Evolutionary conservation across 2,329 filamentous ascomycete genomes (phyloP).

Genomic region (Trichophaea hybrida): DNA sequence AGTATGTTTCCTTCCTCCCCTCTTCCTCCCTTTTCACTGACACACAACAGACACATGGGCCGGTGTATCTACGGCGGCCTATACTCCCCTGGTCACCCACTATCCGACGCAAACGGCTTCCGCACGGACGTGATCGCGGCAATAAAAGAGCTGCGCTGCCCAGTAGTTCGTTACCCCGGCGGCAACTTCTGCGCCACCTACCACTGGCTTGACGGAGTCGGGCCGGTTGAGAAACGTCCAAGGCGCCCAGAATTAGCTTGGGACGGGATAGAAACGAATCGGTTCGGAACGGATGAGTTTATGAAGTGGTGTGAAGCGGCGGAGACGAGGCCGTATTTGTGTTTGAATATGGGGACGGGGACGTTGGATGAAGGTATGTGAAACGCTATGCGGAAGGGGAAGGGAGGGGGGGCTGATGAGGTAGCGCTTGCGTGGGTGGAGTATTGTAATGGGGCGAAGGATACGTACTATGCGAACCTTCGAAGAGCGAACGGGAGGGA

Average conservation of each 20-base stretch:
- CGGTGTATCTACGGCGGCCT: conserved; percentile 78
- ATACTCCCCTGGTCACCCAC: conserved; percentile 59
- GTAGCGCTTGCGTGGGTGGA: conserved; percentile 61
- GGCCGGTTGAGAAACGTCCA: conserved; percentile 55
- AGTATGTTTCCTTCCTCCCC: conserved; percentile 33
- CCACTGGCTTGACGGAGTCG: conserved; percentile 71
- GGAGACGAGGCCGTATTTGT: conserved; percentile 63
- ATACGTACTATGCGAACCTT: conserved; percentile 71
- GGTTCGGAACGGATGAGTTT: conserved; percentile 78
- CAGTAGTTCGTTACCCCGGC: conserved; percentile 66
- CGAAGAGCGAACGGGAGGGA: conserved; percentile 59
- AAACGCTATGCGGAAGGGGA: not conserved
- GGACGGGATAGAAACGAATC: conserved; percentile 60
- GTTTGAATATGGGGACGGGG: conserved; percentile 68
- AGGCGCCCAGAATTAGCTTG: conserved; percentile 60
- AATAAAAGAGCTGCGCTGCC: conserved; percentile 57
- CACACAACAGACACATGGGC: conserved; percentile 57
- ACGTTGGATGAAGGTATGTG: conserved; percentile 29
- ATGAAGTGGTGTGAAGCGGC: conserved; percentile 64
- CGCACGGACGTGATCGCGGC: conserved; percentile 64
- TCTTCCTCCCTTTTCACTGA: not conserved
- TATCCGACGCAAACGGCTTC: conserved; percentile 63
- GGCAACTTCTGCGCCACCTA: conserved; percentile 78
- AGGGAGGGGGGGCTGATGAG: conserved; percentile 31
- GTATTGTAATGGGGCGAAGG: conserved; percentile 65